Conservation (phyloP, 2,329 filamentous ascomycete genomes). For the Sarocladium brachiariae region DNA sequence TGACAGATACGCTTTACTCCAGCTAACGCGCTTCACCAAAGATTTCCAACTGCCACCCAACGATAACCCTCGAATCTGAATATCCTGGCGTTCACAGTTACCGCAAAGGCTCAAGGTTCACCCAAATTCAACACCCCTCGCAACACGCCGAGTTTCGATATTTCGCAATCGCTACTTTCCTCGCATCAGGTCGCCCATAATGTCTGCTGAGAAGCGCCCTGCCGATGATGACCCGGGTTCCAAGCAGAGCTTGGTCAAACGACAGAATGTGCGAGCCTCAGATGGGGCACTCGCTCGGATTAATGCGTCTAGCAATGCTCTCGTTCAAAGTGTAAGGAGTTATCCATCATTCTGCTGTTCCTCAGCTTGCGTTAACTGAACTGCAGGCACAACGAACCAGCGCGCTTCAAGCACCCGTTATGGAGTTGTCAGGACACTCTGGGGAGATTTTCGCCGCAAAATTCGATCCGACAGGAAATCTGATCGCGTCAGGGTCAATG, state of each 20-base stretch:
- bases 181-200: conserved; percentile 27
- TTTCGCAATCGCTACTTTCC: not conserved
- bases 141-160: too few species aligned
- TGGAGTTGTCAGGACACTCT: conserved; percentile 79
- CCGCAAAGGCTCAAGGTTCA: not conserved
- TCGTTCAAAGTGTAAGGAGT: conserved; percentile 44
- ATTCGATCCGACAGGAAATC: conserved; percentile 81
- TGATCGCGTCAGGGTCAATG: conserved; percentile 93
- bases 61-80: not conserved
- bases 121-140: too few species aligned
- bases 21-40: conserved; percentile 6
- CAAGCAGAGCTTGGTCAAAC: conserved; percentile 79
- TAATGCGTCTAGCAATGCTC: conserved; percentile 41
- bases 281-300: conserved; percentile 42
- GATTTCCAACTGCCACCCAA: conserved; percentile 4
- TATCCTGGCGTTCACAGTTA: not conserved
- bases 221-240: conserved; percentile 77
- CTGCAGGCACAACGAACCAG: conserved; percentile 70
- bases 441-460: conserved; percentile 87
- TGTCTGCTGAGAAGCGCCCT: conserved; percentile 89
- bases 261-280: conserved; percentile 61
- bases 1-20: conserved; percentile 11
- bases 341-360: not conserved
- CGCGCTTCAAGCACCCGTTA: conserved; percentile 79
- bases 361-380: conserved; percentile 12